These are phyloP conservation scores for Clavulina sp. DNA, from an alignment of 768 basidiomycete genomes.

Conservation along the genomic window DNA sequence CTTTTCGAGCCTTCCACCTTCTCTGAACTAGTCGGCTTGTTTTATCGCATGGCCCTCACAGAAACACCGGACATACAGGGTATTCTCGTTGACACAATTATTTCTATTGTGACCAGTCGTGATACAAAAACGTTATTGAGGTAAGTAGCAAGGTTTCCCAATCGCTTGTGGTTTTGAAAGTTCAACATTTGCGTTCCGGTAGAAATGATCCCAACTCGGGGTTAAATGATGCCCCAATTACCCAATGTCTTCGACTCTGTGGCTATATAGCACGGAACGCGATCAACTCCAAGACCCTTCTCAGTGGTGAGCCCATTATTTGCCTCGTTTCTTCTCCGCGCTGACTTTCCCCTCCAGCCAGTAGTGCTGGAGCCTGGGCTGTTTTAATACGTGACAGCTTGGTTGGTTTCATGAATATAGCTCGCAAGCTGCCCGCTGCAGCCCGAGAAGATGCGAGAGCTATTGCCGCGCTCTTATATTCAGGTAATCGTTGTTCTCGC, in stretches of 20 bases:
- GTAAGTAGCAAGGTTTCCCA: neutral
- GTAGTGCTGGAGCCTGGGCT: conserved; percentile 36
- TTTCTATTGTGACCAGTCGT: conserved; percentile 32
- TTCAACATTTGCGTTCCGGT: neutral
- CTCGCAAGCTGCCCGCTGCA: conserved; percentile 33
- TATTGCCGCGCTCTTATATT: conserved; percentile 62
- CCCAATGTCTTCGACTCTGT: conserved; percentile 70
- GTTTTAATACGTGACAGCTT: conserved; percentile 49
- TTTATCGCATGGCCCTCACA: conserved; percentile 79
- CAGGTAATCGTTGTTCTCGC: conserved; percentile 29
- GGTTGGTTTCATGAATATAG: conserved; percentile 40
- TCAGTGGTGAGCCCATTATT: conserved; percentile 25
- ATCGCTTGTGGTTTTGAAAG: too few relatives aligned
- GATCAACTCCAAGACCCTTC: too few relatives aligned
- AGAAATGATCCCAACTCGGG: conserved; percentile 14
- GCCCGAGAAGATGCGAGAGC: conserved; percentile 62
- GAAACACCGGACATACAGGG: conserved; percentile 57
- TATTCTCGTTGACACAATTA: conserved; percentile 52
- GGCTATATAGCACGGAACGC: conserved; percentile 62
- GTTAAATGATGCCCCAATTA: conserved; percentile 16
- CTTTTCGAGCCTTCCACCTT: conserved; percentile 69
- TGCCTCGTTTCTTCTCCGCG: conserved; percentile 1
- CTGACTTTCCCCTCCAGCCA: conserved; percentile 22
- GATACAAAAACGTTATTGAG: conserved; percentile 7
- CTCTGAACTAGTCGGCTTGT: conserved; percentile 76